Conservation (phyloP, 805 yeast species). For the Barnettozyma siamensis region DNA sequence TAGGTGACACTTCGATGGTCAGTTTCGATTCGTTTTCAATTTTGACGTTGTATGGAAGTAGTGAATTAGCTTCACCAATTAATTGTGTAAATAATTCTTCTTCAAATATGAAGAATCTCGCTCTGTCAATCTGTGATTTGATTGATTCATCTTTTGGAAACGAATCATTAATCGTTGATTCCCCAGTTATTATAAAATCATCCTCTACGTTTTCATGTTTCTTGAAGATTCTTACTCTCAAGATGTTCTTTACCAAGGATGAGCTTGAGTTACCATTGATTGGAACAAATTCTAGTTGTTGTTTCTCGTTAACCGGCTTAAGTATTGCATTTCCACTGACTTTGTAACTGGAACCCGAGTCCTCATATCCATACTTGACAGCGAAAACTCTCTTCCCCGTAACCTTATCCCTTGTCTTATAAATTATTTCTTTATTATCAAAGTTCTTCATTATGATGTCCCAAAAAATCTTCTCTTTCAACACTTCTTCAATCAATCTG, state of each 20-base stretch:
- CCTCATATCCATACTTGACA: slow-evolving; percentile 86
- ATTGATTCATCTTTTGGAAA: slow-evolving; percentile 31
- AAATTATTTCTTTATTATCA: slow-evolving; percentile 51
- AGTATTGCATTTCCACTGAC: slow-evolving; percentile 68
- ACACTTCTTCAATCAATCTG: slow-evolving; percentile 47
- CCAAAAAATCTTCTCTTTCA: slow-evolving; percentile 68
- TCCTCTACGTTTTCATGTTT: slow-evolving; percentile 43
- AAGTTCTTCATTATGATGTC: slow-evolving; percentile 29
- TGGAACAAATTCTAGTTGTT: slow-evolving; percentile 38
- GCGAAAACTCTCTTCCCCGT: slow-evolving; percentile 54
- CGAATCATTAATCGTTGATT: slow-evolving; percentile 31
- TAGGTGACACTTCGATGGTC: slow-evolving; percentile 50
- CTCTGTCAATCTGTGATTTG: slow-evolving; percentile 53
- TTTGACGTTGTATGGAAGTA: slow-evolving; percentile 64
- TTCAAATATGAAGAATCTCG: slow-evolving; percentile 76
- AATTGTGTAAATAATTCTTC: slow-evolving; percentile 81
- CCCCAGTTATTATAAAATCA: slow-evolving; percentile 53
- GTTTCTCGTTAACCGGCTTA: slow-evolving; percentile 37
- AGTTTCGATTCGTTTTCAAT: slow-evolving; percentile 60
- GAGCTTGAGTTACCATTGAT: slow-evolving; percentile 21
- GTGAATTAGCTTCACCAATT: slow-evolving; percentile 64
- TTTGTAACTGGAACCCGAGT: slow-evolving; percentile 74
- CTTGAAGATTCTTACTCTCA: slow-evolving; percentile 55
- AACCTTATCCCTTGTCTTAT: slow-evolving; percentile 57
- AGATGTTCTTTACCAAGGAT: slow-evolving; percentile 35